A percentile compares a stretch with the other conserved stretches of the same genome.
phyloP scores from a whole-genome alignment of 2,329 filamentous ascomycete species.

The Seiridium unicorne region DNA sequence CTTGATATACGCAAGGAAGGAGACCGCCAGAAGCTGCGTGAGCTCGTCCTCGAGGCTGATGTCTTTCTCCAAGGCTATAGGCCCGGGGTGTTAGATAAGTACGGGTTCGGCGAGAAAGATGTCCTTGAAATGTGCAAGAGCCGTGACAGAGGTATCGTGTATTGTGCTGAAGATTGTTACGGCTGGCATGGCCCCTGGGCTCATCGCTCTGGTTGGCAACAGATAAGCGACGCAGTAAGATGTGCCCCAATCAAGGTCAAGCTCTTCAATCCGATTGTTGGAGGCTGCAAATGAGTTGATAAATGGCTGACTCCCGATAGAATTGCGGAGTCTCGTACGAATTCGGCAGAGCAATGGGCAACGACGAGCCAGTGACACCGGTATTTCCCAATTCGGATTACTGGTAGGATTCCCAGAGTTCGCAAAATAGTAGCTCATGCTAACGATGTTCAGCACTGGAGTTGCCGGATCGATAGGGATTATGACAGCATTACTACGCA shows the following conservation, averaged over 20 bases:
- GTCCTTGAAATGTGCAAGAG: slow-evolving; percentile 38
- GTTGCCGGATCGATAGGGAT: slow-evolving; percentile 37
- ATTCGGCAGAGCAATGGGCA: slow-evolving; percentile 41
- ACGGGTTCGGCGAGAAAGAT: slow-evolving; percentile 39
- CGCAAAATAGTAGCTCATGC: background rate
- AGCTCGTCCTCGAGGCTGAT: slow-evolving; percentile 45
- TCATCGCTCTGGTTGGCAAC: slow-evolving; percentile 49
- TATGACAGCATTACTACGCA: slow-evolving; percentile 37
- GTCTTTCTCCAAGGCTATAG: slow-evolving; percentile 50
- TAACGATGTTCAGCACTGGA: slow-evolving; percentile 33
- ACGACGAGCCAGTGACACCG: slow-evolving; percentile 25
- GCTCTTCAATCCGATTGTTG: no score
- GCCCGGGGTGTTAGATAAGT: slow-evolving; percentile 43
- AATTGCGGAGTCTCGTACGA: slow-evolving; percentile 42
- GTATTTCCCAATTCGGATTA: slow-evolving; percentile 30
- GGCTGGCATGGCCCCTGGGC: slow-evolving; percentile 48
- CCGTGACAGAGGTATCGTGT: slow-evolving; percentile 40
- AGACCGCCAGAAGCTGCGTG: slow-evolving; percentile 34
- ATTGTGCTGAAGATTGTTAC: slow-evolving; percentile 52
- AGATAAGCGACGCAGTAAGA: slow-evolving; percentile 44
- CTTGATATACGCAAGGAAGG: slow-evolving; percentile 39
- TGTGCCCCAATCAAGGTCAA: background rate
- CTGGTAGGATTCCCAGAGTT: slow-evolving; percentile 13
- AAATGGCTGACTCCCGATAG: slow-evolving; percentile 9
- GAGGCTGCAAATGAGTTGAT: no score